A percentile compares a stretch with the other conserved stretches of the same genome.
Evolutionary conservation across 2,329 filamentous ascomycete species (phyloP).

Genomic region (Scorias spongiosa): DNA sequence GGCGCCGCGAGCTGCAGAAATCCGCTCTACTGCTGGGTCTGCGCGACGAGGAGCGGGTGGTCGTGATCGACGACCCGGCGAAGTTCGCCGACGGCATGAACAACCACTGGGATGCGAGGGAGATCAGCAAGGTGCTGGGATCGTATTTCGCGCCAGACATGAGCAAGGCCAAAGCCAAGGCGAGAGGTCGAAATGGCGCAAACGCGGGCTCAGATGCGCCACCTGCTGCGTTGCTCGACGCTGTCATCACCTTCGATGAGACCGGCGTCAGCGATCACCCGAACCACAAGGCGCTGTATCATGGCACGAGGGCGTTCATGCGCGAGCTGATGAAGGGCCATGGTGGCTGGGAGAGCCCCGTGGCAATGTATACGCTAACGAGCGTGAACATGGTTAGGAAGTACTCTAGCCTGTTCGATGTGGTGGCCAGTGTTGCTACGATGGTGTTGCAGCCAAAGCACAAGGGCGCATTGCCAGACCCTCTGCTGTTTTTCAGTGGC

Average conservation of each 20-base stretch:
- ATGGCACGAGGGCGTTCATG: conserved; percentile 64
- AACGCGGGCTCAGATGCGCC: conserved; percentile 28
- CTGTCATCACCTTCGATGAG: conserved; percentile 81
- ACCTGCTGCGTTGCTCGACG: conserved; percentile 50
- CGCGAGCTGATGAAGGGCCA: conserved; percentile 46
- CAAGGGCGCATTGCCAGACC: conserved; percentile 37
- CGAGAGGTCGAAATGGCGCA: too few relatives aligned
- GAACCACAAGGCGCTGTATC: conserved; percentile 82
- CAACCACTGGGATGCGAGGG: conserved; percentile 53
- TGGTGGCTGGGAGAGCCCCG: conserved; percentile 52
- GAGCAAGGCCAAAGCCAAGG: conserved; percentile 10
- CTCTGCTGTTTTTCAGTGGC: conserved; percentile 57
- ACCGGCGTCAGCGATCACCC: conserved; percentile 72
- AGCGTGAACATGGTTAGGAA: conserved; percentile 62
- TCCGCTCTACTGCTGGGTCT: conserved; percentile 67
- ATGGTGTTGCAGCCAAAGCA: conserved; percentile 36
- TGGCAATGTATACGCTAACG: conserved; percentile 74
- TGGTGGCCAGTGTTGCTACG: conserved; percentile 51
- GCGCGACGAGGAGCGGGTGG: conserved; percentile 59
- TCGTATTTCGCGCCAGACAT: conserved; percentile 58
- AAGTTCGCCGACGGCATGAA: conserved; percentile 88
- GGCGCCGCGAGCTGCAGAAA: conserved; percentile 69
- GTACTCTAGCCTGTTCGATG: conserved; percentile 64
- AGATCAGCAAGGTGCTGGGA: conserved; percentile 55
- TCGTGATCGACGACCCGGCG: conserved; percentile 64